Conservation (phyloP, 148 eudicot genomes). For the Camellia japonica region DNA sequence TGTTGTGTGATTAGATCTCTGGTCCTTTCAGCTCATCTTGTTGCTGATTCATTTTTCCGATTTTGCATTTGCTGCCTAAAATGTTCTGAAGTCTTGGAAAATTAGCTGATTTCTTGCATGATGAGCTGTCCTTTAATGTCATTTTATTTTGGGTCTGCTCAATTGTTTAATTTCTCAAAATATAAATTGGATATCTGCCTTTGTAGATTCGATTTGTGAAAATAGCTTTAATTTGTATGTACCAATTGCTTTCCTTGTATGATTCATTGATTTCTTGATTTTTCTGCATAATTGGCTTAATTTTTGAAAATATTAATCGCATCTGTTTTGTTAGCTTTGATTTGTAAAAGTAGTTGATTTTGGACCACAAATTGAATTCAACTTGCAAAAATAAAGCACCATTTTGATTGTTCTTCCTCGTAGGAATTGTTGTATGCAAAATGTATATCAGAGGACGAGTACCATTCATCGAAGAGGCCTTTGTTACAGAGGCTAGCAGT, state of each 20-base stretch:
- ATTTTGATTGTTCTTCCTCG: conserved; percentile 2
- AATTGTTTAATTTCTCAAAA: no score
- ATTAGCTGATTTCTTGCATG: neutral
- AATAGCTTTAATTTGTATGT: no score
- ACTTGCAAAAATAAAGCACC: neutral
- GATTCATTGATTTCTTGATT: neutral
- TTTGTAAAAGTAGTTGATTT: neutral
- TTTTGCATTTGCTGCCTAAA: neutral
- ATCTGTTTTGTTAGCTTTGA: neutral
- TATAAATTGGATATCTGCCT: neutral
- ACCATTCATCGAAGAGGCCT: conserved; percentile 85
- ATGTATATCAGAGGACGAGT: conserved; percentile 86
- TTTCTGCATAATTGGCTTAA: neutral
- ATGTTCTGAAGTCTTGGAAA: neutral
- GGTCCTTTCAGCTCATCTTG: neutral
- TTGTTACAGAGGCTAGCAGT: conserved; percentile 74
- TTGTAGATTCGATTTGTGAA: neutral
- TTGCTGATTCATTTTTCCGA: neutral
- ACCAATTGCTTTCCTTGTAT: neutral
- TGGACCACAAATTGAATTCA: neutral
- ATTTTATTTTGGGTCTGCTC: neutral
- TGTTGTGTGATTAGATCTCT: neutral
- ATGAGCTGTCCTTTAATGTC: neutral
- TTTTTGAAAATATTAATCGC: neutral
- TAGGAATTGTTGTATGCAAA: conserved; percentile 83